Conservation (phyloP, 345 rosid genomes). For the Camelina sativa region DNA sequence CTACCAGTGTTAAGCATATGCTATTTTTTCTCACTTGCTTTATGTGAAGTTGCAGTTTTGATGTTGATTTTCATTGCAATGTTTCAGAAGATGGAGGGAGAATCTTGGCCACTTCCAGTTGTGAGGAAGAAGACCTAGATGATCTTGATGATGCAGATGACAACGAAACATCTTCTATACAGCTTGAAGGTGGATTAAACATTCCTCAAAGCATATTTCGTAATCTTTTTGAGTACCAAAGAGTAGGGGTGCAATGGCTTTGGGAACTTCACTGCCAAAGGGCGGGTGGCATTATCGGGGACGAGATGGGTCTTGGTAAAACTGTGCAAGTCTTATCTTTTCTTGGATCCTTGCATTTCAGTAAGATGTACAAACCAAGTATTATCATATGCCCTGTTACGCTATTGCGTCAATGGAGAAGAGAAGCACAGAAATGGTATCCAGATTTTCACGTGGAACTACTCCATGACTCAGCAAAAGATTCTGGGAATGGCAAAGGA, state of each 20-base stretch:
- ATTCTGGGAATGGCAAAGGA: constrained; percentile 53
- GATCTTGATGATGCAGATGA: constrained; percentile 56
- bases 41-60: constrained; percentile 24
- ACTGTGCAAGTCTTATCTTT: constrained; percentile 92
- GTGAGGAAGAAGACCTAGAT: constrained; percentile 65
- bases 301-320: constrained; percentile 99
- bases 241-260: constrained; percentile 98
- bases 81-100: constrained; percentile 54
- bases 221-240: constrained; percentile 93
- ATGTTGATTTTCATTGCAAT: constrained; percentile 25
- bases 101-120: constrained; percentile 50
- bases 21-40: constrained; percentile 10
- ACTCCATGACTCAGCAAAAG: constrained; percentile 92
- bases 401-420: constrained; percentile 90
- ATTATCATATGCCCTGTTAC: constrained; percentile 95
- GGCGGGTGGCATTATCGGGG: constrained; percentile 99
- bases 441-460: constrained; percentile 78
- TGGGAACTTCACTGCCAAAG: constrained; percentile 99
- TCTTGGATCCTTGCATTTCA: constrained; percentile 92
- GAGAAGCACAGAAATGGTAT: constrained; percentile 92
- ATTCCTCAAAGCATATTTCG: constrained; percentile 72
- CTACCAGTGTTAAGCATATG: constrained; percentile 14
- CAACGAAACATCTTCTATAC: constrained; percentile 51
- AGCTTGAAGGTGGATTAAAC: constrained; percentile 85
- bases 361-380: constrained; percentile 92